Percentiles rank a stretch among this genome's conserved stretches.
Evolutionary conservation across 1,284 basidiomycete genomes (phyloP).

Genomic region (Apiotrichum veenhuisii): DNA sequence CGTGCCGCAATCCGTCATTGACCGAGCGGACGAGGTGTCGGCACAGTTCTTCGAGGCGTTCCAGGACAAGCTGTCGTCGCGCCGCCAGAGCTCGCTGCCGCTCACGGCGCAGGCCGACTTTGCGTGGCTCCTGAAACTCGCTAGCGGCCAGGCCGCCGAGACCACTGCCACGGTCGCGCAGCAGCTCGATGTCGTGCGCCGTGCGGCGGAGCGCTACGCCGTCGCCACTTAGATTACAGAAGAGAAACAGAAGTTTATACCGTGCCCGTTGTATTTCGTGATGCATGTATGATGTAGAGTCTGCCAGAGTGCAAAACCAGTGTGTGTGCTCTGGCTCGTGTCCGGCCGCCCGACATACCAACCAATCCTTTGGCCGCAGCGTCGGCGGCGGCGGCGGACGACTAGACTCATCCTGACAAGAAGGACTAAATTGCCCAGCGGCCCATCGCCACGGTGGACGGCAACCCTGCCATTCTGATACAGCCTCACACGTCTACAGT

Average conservation of each 20-base stretch:
- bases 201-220: slow-evolving; percentile 13
- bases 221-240: background rate
- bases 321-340: no score
- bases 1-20: slow-evolving; percentile 65
- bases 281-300: background rate
- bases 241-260: background rate
- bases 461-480: no score
- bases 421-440: no score
- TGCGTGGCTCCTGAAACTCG: slow-evolving; percentile 58
- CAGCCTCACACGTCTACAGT: no score
- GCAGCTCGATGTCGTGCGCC: slow-evolving; percentile 34
- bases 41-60: slow-evolving; percentile 82
- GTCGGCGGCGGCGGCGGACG: no score
- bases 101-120: slow-evolving; percentile 82
- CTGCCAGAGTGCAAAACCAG: no score
- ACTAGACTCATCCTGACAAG: no score
- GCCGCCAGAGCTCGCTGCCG: slow-evolving; percentile 64
- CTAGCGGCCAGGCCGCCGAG: background rate
- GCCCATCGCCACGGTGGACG: no score
- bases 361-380: no score
- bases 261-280: background rate
- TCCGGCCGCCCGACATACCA: no score
- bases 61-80: slow-evolving; percentile 66
- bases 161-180: slow-evolving; percentile 18
- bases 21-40: slow-evolving; percentile 80